phyloP scores from a whole-genome alignment of 202 grass and related monocot species.

The Setaria viridis region DNA sequence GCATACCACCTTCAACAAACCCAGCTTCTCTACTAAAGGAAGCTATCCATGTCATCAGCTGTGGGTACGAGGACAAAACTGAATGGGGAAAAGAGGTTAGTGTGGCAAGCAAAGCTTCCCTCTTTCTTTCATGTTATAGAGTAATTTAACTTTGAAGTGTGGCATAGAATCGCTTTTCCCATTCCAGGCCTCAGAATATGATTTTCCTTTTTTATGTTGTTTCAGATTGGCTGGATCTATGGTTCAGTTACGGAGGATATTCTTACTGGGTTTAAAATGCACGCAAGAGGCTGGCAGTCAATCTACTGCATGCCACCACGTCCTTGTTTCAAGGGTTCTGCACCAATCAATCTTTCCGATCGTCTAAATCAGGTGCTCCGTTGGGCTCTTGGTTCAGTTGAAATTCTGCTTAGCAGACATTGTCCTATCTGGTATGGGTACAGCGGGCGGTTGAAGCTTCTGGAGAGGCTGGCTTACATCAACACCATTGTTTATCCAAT shows the following conservation, averaged over 20 bases:
- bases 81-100: too few relatives aligned
- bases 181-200: too few relatives aligned
- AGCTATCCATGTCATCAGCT: too few relatives aligned
- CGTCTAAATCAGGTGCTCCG: neutral
- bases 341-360: neutral
- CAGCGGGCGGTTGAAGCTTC: neutral
- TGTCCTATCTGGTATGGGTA: neutral
- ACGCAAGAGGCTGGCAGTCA: neutral
- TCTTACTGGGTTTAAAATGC: neutral
- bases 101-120: too few relatives aligned
- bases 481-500: neutral
- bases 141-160: too few relatives aligned
- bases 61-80: too few relatives aligned
- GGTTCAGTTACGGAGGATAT: neutral
- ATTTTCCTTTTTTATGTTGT: too few relatives aligned
- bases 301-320: neutral
- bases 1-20: too few relatives aligned
- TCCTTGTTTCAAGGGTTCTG: neutral
- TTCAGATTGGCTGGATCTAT: neutral
- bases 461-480: neutral
- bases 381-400: constrained; percentile 1
- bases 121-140: too few relatives aligned
- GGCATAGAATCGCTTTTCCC: too few relatives aligned
- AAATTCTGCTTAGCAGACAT: neutral
- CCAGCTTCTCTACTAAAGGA: too few relatives aligned